A percentile compares a stretch with the other conserved stretches of the same genome.
Conservation (phyloP, 495 filamentous ascomycete species). For the Ascodesmis nigricans region DNA sequence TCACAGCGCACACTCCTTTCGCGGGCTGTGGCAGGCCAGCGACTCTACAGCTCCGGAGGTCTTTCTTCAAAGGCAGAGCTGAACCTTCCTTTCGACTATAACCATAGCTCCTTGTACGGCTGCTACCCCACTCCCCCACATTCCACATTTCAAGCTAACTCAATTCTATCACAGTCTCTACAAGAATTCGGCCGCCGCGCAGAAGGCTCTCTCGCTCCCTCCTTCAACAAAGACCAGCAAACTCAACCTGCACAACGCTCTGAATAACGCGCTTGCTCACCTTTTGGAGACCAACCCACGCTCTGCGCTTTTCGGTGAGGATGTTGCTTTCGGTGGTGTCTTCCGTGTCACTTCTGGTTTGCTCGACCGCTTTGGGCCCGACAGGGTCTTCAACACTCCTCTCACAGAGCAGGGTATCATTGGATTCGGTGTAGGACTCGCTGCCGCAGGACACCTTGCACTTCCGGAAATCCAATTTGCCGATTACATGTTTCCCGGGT, state of each 20-base stretch:
- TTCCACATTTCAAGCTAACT: conserved; percentile 1
- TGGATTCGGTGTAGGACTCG: conserved; percentile 77
- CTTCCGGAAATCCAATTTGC: conserved; percentile 97
- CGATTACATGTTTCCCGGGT: conserved; percentile 90
- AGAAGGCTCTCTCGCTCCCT: conserved; percentile 40
- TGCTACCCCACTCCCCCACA: not conserved
- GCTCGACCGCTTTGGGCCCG: conserved; percentile 60
- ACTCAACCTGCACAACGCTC: conserved; percentile 77
- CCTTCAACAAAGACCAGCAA: conserved; percentile 47
- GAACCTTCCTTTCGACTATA: conserved; percentile 77
- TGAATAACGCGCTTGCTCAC: conserved; percentile 69
- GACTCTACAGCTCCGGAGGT: not conserved
- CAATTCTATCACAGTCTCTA: not conserved
- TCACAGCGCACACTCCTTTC: no score
- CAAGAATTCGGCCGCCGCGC: conserved; percentile 47
- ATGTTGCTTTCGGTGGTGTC: conserved; percentile 90
- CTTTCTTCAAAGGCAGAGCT: conserved; percentile 25
- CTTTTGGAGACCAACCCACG: conserved; percentile 67
- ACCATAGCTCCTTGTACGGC: conserved; percentile 40
- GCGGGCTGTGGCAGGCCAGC: no score
- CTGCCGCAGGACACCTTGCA: conserved; percentile 77
- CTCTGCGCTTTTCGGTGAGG: conserved; percentile 84
- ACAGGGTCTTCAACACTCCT: conserved; percentile 92
- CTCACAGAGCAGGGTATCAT: conserved; percentile 85
- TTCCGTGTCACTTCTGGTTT: conserved; percentile 90